A percentile compares a stretch with the other conserved stretches of the same genome.
Conservation (phyloP, 106 monocot genomes). For the Phalaenopsis aphrodite region DNA sequence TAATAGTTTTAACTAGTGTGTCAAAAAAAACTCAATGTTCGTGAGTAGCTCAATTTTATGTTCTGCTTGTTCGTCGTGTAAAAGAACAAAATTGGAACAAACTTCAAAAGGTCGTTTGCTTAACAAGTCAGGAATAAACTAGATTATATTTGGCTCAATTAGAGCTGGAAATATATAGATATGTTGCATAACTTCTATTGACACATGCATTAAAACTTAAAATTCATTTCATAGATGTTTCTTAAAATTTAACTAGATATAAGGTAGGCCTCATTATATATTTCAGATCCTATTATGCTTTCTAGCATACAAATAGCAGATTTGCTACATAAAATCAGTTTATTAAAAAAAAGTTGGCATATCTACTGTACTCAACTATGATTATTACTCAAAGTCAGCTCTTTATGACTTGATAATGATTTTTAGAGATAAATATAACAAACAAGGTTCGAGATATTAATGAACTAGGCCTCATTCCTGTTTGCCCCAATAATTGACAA, state of each 20-base stretch:
- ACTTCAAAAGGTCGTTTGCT: not conserved
- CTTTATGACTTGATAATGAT: too few relatives aligned
- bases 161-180: not conserved
- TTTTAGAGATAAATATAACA: too few relatives aligned
- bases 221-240: not conserved
- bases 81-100: not conserved
- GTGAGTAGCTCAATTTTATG: not conserved
- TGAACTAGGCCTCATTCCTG: not conserved
- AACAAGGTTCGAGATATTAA: too few relatives aligned
- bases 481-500: not conserved
- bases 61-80: not conserved
- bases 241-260: too few relatives aligned
- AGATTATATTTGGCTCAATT: not conserved
- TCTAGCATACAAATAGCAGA: not conserved
- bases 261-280: not conserved
- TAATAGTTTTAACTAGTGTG: not conserved
- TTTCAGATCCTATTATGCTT: not conserved
- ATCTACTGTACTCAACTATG: not conserved
- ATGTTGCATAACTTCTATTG: too few relatives aligned
- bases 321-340: not conserved
- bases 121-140: not conserved
- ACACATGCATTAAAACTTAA: not conserved
- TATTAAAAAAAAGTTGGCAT: not conserved
- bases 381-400: not conserved
- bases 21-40: too few relatives aligned